Evolutionary conservation across 2,329 filamentous ascomycete species (phyloP), one percentile per base, ranked within the genome.

Genomic region (Bimuria novae-zelandiae): DNA sequence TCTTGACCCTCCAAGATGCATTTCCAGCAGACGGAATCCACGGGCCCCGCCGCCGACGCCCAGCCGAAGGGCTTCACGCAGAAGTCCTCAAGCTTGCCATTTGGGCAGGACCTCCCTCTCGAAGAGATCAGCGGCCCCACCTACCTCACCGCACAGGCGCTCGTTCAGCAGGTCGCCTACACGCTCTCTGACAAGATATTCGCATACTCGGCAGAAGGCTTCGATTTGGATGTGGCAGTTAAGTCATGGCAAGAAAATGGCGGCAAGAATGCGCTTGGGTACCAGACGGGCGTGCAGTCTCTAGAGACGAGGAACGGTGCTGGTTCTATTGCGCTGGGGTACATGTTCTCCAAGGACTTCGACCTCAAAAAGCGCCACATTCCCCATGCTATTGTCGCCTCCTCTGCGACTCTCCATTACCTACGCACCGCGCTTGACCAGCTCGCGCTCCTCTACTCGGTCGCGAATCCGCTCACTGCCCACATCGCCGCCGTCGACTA

Each of bases 321-420:
- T 48, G 94, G 93, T 51, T 87, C 89, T 60, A 89, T 97, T 70
- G 92, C 94, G 19, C 83, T 99, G 43, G 94, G 94, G 52, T 99
- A 99, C 78, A 90, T 97, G 73, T 99, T 97, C 82, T 97, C 92
- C 56, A 90, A 91, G 68, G 94, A 99, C 77, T 97, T 96, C 69
- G 92, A 97, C 73, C 76, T 96, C 67, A 86, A 84, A 79, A 97
- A 94, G 82, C 87, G 92, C 62, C 87, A 94, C 71, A 87, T 97
- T 53, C 93, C 94, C 2, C 94, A 99, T 81, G 87, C 90, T 14
- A 86, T 99, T 59, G 78, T 99, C 59, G 93, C 92, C 8, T 90
- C 92, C 2, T 92, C 92, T 0, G 86, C 90, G 40, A 93, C 88
- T 60, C 80, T 99, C 61, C 84, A 86, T 55, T 88, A 89, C 70